Base-by-base conservation (phyloP, 2,329 filamentous ascomycete genomes). In the Hyphodiscus sp. region DNA sequence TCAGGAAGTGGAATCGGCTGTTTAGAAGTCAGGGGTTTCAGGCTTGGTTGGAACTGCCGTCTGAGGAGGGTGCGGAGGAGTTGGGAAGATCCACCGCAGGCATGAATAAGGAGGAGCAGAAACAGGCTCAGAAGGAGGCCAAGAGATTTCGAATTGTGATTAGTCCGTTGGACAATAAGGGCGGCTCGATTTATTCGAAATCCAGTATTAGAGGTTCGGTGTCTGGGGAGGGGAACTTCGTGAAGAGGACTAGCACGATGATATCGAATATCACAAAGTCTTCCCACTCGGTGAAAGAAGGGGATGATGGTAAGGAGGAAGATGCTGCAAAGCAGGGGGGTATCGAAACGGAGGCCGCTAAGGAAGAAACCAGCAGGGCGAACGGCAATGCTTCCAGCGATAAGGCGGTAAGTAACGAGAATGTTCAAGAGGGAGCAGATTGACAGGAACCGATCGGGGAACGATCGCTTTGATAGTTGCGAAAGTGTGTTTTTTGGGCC, bases 81-180 rank as follows among this genome's bases (percentile, higher is more conserved):
- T 38, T 38, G 47, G 50, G 30, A 55, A 50, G 42, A 47, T 56
- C 18, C 5, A 57, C 51, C 44, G 57, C 56, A 7, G 53, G 47
- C 29, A 55, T 58, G 20, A 59, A 55, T n/a, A 47, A 54, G 13
- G 57, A 61, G 38, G 57, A 62, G 45, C 56, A 57, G 18, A 45
- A 52, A 26, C 44, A 54, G 33, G 56, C 55, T 1, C 59, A 53
- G 51, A 52, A 41, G 46, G 55, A 61, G 33, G 54, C 52, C n/a
- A 58, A 60, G 29, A 55, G 58, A 23, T 64, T 63, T 38, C 50
- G 62, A 16, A 53, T 64, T 33, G 56, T 61, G 1, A 58, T 64
- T 51, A 61, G 33, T 38, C 33, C 59, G 13, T 57, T 59, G 6
- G 61, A 60, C 50, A 49, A 55, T 6, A 61, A 64, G 53, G 63